Evolutionary conservation across 129 eudicot genomes (phyloP).

Genomic region (Artemisia tridentata): DNA sequence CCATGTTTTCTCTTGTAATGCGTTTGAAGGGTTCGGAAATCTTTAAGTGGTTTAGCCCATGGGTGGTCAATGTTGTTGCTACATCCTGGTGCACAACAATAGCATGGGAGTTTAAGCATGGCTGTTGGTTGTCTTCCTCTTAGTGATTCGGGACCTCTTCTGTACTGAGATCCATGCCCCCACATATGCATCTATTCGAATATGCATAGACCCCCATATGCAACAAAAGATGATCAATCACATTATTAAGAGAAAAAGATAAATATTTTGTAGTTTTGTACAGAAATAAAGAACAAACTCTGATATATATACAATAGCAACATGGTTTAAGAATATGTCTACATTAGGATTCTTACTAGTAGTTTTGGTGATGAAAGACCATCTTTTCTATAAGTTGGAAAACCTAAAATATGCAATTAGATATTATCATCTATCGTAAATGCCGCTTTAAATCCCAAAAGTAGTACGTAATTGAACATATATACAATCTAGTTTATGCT

Average conservation of each 20-base stretch:
- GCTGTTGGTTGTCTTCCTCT: constrained; percentile 61
- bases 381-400: too few species aligned
- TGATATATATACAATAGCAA: too few species aligned
- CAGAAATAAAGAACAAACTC: too few species aligned
- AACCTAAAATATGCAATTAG: too few species aligned
- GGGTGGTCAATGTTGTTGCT: constrained; percentile 84
- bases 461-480: too few species aligned
- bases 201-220: neutral
- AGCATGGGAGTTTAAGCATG: constrained; percentile 66
- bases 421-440: too few species aligned
- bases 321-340: too few species aligned
- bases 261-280: neutral
- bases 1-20: constrained; percentile 89
- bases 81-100: constrained; percentile 84
- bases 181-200: constrained; percentile 81
- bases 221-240: constrained; percentile 15
- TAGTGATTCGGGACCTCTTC: constrained; percentile 78
- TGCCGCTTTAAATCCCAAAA: too few species aligned
- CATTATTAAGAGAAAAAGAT: neutral
- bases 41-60: constrained; percentile 74
- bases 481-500: too few species aligned
- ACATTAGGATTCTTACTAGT: too few species aligned
- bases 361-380: too few species aligned
- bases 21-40: constrained; percentile 74
- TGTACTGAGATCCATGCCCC: constrained; percentile 87